Conservation (phyloP, 2,329 filamentous ascomycete genomes). For the Xylaria sp. region DNA sequence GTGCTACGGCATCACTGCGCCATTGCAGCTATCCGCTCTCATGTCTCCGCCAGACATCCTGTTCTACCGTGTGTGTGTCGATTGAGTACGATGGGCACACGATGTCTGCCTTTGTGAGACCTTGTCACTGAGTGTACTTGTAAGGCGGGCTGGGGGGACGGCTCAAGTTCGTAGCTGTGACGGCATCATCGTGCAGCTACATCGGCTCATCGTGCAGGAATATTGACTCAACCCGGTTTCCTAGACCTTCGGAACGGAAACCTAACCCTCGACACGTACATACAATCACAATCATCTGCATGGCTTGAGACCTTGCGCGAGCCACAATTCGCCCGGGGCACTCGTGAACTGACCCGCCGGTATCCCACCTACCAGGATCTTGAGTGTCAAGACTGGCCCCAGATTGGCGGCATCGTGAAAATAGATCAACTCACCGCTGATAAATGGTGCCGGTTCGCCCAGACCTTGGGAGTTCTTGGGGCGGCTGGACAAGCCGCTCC, state of each 20-base stretch:
- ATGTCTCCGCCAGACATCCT: background rate
- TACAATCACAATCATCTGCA: slow-evolving; percentile 1
- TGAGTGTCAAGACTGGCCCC: background rate
- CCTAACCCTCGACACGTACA: background rate
- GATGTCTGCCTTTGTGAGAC: background rate
- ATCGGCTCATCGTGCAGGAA: slow-evolving; percentile 3
- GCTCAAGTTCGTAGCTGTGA: background rate
- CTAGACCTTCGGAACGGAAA: slow-evolving; percentile 3
- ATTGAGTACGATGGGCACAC: background rate
- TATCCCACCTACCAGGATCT: background rate
- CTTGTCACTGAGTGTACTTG: background rate
- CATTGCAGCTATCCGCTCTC: slow-evolving; percentile 7
- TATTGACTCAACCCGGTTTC: slow-evolving; percentile 4
- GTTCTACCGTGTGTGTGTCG: slow-evolving; percentile 11
- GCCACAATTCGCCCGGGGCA: background rate
- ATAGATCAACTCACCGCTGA: background rate
- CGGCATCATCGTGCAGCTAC: slow-evolving; percentile 8
- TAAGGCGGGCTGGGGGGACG: background rate
- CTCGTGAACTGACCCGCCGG: background rate
- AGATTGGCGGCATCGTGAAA: background rate
- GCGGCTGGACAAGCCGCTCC: background rate
- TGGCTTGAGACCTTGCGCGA: slow-evolving; percentile 2
- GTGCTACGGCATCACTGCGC: slow-evolving; percentile 4
- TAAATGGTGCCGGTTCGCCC: slow-evolving; percentile 2
- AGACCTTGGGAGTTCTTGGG: background rate